Percentiles rank a stretch among this genome's conserved stretches.
Conservation (phyloP, 768 basidiomycete species). For the Gymnopilus dilepis region DNA sequence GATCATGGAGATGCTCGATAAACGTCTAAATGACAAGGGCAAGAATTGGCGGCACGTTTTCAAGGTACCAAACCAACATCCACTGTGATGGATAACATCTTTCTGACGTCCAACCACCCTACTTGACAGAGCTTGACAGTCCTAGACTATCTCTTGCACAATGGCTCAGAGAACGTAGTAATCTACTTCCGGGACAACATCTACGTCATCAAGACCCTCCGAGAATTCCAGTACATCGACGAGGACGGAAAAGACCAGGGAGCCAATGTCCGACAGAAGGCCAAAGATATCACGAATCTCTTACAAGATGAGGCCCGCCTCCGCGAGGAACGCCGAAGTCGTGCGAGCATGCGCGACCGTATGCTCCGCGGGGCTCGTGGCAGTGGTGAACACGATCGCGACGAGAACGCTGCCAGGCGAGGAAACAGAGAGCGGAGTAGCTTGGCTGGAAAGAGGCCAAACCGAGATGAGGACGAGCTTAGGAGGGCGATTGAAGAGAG, state of each 20-base stretch:
- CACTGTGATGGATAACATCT: neutral
- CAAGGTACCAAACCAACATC: slow-evolving; percentile 64
- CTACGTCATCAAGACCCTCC: slow-evolving; percentile 97
- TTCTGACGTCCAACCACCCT: neutral
- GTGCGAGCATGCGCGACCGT: slow-evolving; percentile 93
- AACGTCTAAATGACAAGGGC: slow-evolving; percentile 97
- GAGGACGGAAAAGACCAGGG: slow-evolving; percentile 97
- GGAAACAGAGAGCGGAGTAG: slow-evolving; percentile 20
- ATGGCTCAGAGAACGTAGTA: slow-evolving; percentile 97
- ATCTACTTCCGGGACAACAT: slow-evolving; percentile 98
- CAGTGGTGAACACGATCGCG: slow-evolving; percentile 39
- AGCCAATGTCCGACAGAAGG: slow-evolving; percentile 96
- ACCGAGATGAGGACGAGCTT: slow-evolving; percentile 83
- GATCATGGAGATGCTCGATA: slow-evolving; percentile 99
- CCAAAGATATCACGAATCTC: slow-evolving; percentile 97
- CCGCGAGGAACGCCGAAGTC: slow-evolving; percentile 79
- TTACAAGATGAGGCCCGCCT: slow-evolving; percentile 86
- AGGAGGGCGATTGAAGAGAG: slow-evolving; percentile 88
- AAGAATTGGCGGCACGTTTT: slow-evolving; percentile 99
- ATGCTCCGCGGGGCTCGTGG: slow-evolving; percentile 71
- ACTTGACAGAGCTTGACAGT: slow-evolving; percentile 78
- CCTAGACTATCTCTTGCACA: slow-evolving; percentile 94
- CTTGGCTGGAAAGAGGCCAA: slow-evolving; percentile 36
- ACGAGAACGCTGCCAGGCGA: slow-evolving; percentile 51
- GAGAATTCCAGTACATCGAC: slow-evolving; percentile 97